Conservation (phyloP, 306 rosid species). For the Albizia julibrissin region DNA sequence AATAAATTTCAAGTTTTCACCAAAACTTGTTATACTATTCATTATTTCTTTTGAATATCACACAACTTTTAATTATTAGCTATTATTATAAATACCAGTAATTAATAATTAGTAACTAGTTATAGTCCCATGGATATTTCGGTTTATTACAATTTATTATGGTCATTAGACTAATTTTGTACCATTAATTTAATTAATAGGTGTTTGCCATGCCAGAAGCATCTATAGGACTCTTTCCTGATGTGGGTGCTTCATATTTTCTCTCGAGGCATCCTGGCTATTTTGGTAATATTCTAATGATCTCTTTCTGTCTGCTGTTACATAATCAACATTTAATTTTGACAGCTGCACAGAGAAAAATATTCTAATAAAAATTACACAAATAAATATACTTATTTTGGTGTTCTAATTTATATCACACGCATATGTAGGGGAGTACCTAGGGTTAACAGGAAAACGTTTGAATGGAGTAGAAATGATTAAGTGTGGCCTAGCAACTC, state of each 20-base stretch:
- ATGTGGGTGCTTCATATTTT: conserved; percentile 37
- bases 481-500: conserved; percentile 8
- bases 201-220: conserved; percentile 43
- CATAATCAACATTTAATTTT: neutral
- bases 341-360: neutral
- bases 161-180: neutral
- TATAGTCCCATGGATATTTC: neutral
- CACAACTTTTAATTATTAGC: no score
- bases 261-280: conserved; percentile 39
- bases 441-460: neutral
- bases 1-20: no score
- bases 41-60: no score
- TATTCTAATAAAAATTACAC: neutral
- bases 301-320: neutral
- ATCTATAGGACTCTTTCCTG: conserved; percentile 31
- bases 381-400: neutral
- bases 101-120: neutral
- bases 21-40: no score
- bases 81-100: no score
- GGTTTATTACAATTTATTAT: neutral
- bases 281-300: conserved; percentile 20
- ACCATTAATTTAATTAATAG: neutral
- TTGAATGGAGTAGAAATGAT: conserved; percentile 9
- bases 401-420: neutral
- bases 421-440: neutral